Evolutionary conservation across 139 green algal genomes (phyloP).

Genomic region (Astrephomene gubernaculifera): DNA sequence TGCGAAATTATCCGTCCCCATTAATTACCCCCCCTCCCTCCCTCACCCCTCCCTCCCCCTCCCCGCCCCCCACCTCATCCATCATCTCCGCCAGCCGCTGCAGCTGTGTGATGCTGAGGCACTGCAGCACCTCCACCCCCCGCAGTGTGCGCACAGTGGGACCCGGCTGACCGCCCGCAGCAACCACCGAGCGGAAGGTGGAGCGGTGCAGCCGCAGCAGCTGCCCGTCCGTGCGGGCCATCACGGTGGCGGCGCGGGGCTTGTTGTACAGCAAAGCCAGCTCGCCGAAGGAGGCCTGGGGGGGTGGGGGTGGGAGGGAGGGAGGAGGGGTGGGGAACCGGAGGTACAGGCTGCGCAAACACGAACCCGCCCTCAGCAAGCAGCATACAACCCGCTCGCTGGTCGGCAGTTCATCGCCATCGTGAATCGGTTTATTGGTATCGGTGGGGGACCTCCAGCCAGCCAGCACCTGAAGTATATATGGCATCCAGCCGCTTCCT

Average conservation of each 20-base stretch:
- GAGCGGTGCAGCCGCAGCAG: slow-evolving; percentile 75
- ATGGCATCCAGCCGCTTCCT: no score
- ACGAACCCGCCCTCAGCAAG: no score
- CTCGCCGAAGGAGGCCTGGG: slow-evolving; percentile 76
- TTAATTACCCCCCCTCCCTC: no score
- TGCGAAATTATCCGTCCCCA: background rate
- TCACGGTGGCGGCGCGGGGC: slow-evolving; percentile 74
- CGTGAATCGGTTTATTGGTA: no score
- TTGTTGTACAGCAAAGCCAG: slow-evolving; percentile 75
- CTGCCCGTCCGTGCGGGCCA: slow-evolving; percentile 67
- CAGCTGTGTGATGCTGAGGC: slow-evolving; percentile 55
- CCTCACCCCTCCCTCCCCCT: background rate
- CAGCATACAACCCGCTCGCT: no score
- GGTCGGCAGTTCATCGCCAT: no score
- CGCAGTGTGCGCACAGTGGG: slow-evolving; percentile 58
- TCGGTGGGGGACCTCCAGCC: no score
- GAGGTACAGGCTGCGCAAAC: background rate
- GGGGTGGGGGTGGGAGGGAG: background rate
- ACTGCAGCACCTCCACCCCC: slow-evolving; percentile 71
- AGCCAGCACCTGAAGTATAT: no score
- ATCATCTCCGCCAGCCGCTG: slow-evolving; percentile 52
- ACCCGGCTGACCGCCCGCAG: slow-evolving; percentile 29
- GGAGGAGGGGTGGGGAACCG: background rate
- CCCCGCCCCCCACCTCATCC: slow-evolving; percentile 29
- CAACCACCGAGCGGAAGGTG: slow-evolving; percentile 52